Evolutionary conservation across 2,329 filamentous ascomycete genomes (phyloP), one percentile per base, ranked within the genome.

Genomic region (Spiromastix sp.): DNA sequence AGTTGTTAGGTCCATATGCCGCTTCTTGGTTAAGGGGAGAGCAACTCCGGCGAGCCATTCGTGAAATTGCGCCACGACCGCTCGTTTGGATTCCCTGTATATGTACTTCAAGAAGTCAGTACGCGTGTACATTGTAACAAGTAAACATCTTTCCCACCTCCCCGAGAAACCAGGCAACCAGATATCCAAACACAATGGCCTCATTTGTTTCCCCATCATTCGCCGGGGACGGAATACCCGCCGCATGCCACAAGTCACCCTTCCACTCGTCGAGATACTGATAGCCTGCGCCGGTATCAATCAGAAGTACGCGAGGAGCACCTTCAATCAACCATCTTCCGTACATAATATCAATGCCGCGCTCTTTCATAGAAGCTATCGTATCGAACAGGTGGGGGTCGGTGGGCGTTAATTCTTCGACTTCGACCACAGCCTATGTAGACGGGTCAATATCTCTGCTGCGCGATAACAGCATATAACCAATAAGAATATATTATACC

Each of bases 311-410:
- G 42, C 91, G 72, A 2, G 91, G 91, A 28, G 91, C 91, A 37
- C 91, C 91, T 57, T 96, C 91, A 49, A 98, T 96, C 49, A 98
- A 71, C 91, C 91, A 98, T 56, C 91, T 77, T 46, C 91, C 91
- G 63, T 96, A 96, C 46, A 96, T 64, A 26, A 93, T 83, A 52
- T 81, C 75, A 48, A 96, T 64, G 47, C 91, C 91, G 41, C 91
- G 80, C 33, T 93, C 84, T 55, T 79, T 81, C 91, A 98, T 98
- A 32, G 85, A 80, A 56, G 82, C 74, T 55, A 98, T 93, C 10
- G 87, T 94, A 31, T 77, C 73, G 34, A 79, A 69, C 45, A 98
- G 68, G 43, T 84, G 81, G 26, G 79, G 82, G 50, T 81, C 81
- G 39, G 81, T 81, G 27, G 91, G 89, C 48, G 85, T 80, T 50